Evolutionary conservation across 1,284 basidiomycete species (phyloP).

Genomic region (Golubevia sp.): DNA sequence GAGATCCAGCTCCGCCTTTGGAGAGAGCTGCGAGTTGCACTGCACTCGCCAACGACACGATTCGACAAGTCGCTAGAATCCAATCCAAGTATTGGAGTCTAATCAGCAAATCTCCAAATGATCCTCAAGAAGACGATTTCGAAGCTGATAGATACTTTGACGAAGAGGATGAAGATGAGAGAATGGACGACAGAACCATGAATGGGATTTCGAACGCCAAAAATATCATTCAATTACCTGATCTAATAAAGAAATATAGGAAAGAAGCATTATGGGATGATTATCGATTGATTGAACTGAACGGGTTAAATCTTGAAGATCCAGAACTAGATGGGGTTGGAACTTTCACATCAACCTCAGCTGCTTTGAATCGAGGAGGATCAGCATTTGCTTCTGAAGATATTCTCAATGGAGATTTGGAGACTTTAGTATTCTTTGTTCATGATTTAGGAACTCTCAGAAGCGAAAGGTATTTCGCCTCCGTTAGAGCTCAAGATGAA

Average conservation of each 20-base stretch:
- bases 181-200: background rate
- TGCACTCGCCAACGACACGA: slow-evolving; percentile 2
- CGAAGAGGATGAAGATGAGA: background rate
- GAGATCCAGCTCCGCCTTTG: background rate
- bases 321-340: background rate
- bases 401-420: background rate
- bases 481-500: slow-evolving; percentile 1
- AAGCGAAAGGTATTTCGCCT: background rate
- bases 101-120: background rate
- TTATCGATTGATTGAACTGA: background rate
- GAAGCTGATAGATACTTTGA: slow-evolving; percentile 1
- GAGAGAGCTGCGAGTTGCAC: background rate
- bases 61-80: slow-evolving; percentile 1
- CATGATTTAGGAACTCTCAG: background rate
- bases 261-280: background rate
- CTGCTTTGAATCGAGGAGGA: background rate
- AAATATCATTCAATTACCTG: background rate
- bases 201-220: background rate
- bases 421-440: background rate
- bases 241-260: background rate
- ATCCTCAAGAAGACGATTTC: background rate
- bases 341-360: background rate
- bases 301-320: background rate
- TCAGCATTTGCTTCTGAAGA: background rate
- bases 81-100: slow-evolving; percentile 4